Evolutionary conservation across 768 basidiomycete genomes (phyloP), one percentile per base, ranked within the genome.

Genomic region (Mycena floridula): DNA sequence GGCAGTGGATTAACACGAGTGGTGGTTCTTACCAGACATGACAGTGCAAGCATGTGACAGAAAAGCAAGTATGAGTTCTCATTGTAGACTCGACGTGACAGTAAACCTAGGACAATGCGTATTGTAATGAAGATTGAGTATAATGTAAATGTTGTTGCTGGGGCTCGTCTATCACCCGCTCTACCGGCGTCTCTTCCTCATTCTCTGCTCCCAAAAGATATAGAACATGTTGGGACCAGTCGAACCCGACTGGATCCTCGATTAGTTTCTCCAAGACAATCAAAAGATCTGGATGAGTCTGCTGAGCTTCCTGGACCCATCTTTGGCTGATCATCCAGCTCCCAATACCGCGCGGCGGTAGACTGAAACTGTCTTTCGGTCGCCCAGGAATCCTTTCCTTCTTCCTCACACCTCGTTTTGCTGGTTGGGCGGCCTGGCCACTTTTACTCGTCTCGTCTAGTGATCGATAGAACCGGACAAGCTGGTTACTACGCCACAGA

Each of bases 301-400:
- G 50, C 48, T 63, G 65, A 40, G 74, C 62, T 32, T 59, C 53
- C 24, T 62, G 62, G 40, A 79, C 50, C 86, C 86, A 89, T 16
- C 73, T 62, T 54, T 70, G 70, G 59, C 85, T 87, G 49, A 89
- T 68, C 86, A 88, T 89, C 86, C 86, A 89, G 16, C 69, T 67
- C 5, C 79, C 69, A 7, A 81, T 69, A 2, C 82, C 82, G 47
- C 67, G 65, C 0, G 86, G 86, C 8, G 86, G 86, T 5, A 85
- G 63, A 24, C 65, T 49, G 3, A 78, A 57, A 4, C 69, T 75
- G 9, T 82, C 79, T 54, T 84, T 87, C 2, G 63, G 59, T 28
- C 70, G 66, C 0, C 85, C 86, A 15, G 57, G 52, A 20, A 62
- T 60, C 27, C 86, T 77, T 46, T 74, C 73, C 54, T 69, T 72